Conservation (phyloP, 2,329 filamentous ascomycete species). For the Talaromyces marneffei region DNA sequence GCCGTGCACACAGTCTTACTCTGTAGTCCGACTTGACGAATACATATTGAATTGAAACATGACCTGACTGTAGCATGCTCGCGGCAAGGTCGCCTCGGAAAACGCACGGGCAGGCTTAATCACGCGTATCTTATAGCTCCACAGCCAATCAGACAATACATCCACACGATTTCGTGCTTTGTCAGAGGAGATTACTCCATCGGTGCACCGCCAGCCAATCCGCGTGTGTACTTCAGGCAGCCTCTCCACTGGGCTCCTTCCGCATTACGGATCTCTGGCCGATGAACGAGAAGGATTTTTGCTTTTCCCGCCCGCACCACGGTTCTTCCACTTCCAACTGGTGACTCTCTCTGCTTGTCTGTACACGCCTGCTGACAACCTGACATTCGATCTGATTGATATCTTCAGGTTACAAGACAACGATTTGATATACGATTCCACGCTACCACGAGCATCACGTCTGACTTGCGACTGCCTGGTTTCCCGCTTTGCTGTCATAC, state of each 20-base stretch:
- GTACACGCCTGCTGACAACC: background rate
- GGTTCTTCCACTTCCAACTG: background rate
- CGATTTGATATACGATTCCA: background rate
- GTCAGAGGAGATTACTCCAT: background rate
- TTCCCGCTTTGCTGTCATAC: background rate
- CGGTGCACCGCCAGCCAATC: background rate
- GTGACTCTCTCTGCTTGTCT: background rate
- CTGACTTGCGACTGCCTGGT: background rate
- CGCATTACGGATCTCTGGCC: background rate
- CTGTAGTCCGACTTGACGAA: background rate
- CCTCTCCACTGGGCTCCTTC: background rate
- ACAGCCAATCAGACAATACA: background rate
- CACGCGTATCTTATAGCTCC: background rate
- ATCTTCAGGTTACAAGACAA: background rate
- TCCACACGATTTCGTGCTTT: background rate
- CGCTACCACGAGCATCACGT: background rate
- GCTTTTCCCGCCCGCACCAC: constrained; percentile 1
- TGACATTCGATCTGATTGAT: background rate
- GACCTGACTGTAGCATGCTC: background rate
- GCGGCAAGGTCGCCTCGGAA: background rate
- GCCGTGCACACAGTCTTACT: background rate
- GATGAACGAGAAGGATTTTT: background rate
- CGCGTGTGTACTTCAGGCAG: background rate
- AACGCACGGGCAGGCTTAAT: background rate
- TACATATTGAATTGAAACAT: background rate